These are phyloP conservation scores for Coemansia sp. DNA, from an alignment of 192 early-diverging fungal genomes.

Conservation along the genomic window DNA sequence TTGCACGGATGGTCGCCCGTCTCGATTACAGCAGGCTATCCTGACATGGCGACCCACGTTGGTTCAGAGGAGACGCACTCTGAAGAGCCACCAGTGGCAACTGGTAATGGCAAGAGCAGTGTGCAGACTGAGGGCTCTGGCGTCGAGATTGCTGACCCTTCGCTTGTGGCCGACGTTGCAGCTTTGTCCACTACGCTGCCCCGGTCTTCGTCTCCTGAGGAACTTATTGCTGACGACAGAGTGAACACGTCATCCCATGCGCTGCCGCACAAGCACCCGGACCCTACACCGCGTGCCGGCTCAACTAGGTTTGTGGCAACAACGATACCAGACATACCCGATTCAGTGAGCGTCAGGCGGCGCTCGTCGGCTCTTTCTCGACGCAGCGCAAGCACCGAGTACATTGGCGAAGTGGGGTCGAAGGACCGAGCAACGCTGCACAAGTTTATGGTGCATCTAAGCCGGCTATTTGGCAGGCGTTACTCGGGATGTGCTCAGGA, in stretches of 20 bases:
- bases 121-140: not conserved
- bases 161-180: constrained; percentile 34
- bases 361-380: constrained; percentile 23
- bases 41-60: not conserved
- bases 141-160: constrained; percentile 28
- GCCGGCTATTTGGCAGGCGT: constrained; percentile 30
- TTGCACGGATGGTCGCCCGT: constrained; percentile 29
- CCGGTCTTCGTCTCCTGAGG: constrained; percentile 10
- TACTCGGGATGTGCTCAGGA: constrained; percentile 29
- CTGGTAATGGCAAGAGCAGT: not conserved
- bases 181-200: constrained; percentile 13
- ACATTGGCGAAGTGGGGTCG: not conserved
- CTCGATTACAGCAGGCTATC: not conserved
- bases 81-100: not conserved
- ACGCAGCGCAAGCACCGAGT: constrained; percentile 19
- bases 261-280: no score
- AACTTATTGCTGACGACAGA: not conserved
- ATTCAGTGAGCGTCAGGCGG: not conserved
- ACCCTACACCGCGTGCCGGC: not conserved
- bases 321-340: constrained; percentile 1
- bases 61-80: not conserved
- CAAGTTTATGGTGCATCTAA: constrained; percentile 29
- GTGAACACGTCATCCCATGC: no score
- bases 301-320: not conserved
- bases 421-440: constrained; percentile 31